These are phyloP conservation scores for Fraxinus floribunda DNA, from an alignment of 305 asterid species.

Conservation along the genomic window DNA sequence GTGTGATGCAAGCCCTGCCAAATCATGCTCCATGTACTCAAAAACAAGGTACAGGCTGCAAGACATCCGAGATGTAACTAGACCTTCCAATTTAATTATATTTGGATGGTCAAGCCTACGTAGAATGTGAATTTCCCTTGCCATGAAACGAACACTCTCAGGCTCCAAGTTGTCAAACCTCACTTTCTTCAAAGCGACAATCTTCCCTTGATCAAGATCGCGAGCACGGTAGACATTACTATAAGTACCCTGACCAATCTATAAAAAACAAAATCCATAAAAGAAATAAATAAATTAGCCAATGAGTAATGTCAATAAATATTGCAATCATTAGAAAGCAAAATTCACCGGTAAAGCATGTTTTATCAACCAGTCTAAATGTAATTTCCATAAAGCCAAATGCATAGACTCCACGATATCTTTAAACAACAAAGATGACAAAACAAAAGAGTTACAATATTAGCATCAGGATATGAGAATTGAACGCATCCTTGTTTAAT, in stretches of 20 bases:
- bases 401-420: background rate
- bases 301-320: background rate
- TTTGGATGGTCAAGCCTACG: conserved; percentile 91
- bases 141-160: conserved; percentile 92
- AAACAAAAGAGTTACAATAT: background rate
- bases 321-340: background rate
- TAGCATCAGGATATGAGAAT: background rate
- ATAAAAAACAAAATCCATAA: conserved; percentile 23
- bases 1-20: conserved; percentile 89
- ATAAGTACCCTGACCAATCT: conserved; percentile 97
- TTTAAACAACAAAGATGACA: background rate
- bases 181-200: conserved; percentile 89
- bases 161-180: conserved; percentile 92
- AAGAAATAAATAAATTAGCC: conserved; percentile 21
- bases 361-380: background rate
- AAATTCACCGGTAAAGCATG: background rate
- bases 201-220: conserved; percentile 78
- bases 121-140: conserved; percentile 85
- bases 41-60: conserved; percentile 91
- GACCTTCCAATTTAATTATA: conserved; percentile 82
- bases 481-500: background rate
- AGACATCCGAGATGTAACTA: conserved; percentile 88
- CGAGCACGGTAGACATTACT: conserved; percentile 90
- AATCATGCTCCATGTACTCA: conserved; percentile 96
- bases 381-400: background rate